Evolutionary conservation across 2,329 filamentous ascomycete genomes (phyloP).

Genomic region (Massarina eburnea): DNA sequence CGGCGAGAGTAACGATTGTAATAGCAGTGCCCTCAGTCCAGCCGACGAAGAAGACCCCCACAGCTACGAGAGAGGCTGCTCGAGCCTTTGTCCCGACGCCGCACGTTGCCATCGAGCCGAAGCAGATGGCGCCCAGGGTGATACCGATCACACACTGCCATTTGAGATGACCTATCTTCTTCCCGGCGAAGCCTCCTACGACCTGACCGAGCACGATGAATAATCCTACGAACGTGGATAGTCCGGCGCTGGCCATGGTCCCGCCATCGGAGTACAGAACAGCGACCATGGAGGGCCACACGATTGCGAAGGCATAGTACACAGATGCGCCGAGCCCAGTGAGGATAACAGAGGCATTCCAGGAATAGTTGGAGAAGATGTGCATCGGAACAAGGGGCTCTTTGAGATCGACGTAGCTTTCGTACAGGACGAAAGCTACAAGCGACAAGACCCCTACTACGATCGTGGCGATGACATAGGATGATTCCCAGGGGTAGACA

Average conservation of each 20-base stretch:
- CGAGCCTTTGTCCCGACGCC: constrained; percentile 27
- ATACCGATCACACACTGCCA: constrained; percentile 36
- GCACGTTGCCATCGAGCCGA: constrained; percentile 31
- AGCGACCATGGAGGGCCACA: constrained; percentile 42
- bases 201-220: constrained; percentile 16
- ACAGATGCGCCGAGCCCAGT: constrained; percentile 42
- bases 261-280: constrained; percentile 32
- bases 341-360: constrained; percentile 35
- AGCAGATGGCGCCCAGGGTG: constrained; percentile 32
- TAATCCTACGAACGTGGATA: constrained; percentile 15
- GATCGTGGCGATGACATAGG: constrained; percentile 54
- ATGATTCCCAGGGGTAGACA: constrained; percentile 50
- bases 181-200: constrained; percentile 15
- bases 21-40: constrained; percentile 42
- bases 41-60: constrained; percentile 42
- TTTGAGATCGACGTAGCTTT: constrained; percentile 33
- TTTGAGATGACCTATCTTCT: constrained; percentile 33
- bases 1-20: constrained; percentile 38
- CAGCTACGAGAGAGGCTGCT: constrained; percentile 29
- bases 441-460: constrained; percentile 52
- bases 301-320: constrained; percentile 44
- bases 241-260: constrained; percentile 10
- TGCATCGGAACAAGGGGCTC: constrained; percentile 44
- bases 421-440: constrained; percentile 55
- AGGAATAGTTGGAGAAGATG: constrained; percentile 38